Conservation (phyloP, 352 stramenopile species). For the Sclerospora graminicola region DNA sequence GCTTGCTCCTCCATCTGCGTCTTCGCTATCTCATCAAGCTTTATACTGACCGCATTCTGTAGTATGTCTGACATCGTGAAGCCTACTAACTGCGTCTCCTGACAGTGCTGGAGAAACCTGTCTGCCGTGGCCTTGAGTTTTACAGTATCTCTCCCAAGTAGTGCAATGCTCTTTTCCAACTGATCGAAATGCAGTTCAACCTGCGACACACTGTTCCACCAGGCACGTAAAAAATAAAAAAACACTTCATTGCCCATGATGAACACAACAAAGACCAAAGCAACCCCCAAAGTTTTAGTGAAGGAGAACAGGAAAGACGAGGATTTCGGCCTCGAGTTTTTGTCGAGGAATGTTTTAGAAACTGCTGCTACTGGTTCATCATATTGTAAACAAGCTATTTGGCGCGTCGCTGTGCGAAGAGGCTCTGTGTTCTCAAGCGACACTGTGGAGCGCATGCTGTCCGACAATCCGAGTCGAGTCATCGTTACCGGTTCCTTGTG, state of each 20-base stretch:
- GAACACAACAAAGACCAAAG: constrained; percentile 10
- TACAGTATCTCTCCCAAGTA: constrained; percentile 10
- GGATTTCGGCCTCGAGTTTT: constrained; percentile 3
- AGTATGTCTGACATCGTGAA: constrained; percentile 15
- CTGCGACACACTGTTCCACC: neutral
- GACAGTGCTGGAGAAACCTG: constrained; percentile 17
- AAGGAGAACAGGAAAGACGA: constrained; percentile 2
- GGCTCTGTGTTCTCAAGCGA: constrained; percentile 13
- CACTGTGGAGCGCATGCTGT: constrained; percentile 29
- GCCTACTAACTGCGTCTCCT: constrained; percentile 15
- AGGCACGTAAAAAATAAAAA: neutral
- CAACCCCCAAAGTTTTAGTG: constrained; percentile 4
- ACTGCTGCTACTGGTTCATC: constrained; percentile 1
- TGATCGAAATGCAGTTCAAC: constrained; percentile 15
- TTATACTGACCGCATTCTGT: constrained; percentile 4
- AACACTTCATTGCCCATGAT: constrained; percentile 1
- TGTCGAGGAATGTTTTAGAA: neutral
- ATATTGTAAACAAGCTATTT: neutral
- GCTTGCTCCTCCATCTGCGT: constrained; percentile 11
- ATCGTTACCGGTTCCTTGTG: too few species aligned
- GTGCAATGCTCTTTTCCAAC: constrained; percentile 16
- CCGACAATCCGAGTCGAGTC: constrained; percentile 23
- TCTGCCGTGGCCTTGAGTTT: constrained; percentile 9
- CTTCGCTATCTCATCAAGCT: constrained; percentile 10
- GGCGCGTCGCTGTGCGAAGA: constrained; percentile 3